Evolutionary conservation across 768 basidiomycete genomes (phyloP).

Genomic region (Collybiopsis confluens): DNA sequence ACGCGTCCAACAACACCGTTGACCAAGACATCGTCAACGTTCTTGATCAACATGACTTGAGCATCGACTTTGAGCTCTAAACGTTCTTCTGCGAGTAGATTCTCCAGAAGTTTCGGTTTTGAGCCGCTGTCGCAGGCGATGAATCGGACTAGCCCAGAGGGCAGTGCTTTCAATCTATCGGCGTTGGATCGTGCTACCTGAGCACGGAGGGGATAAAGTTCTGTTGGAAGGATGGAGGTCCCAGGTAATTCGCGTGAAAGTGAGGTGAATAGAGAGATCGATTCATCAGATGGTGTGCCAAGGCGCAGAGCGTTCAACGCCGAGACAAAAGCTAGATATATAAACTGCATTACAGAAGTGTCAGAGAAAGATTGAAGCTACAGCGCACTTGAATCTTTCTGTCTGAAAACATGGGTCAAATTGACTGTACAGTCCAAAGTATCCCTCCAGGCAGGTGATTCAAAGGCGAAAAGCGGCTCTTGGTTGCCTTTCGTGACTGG

Average conservation of each 20-base stretch:
- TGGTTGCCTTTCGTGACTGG: constrained; percentile 55
- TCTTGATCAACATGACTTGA: constrained; percentile 68
- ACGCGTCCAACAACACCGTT: constrained; percentile 77
- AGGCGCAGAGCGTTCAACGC: constrained; percentile 75
- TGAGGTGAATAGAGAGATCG: constrained; percentile 20
- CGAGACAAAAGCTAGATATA: constrained; percentile 58
- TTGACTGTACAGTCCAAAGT: constrained; percentile 58
- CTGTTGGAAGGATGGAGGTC: constrained; percentile 36
- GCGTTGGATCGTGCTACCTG: constrained; percentile 68
- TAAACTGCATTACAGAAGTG: not conserved
- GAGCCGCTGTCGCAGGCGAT: constrained; percentile 48
- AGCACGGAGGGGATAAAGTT: constrained; percentile 60
- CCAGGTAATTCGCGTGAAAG: constrained; percentile 14
- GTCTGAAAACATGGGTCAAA: constrained; percentile 70
- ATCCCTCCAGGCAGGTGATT: constrained; percentile 60
- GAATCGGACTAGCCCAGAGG: constrained; percentile 38
- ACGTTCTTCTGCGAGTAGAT: constrained; percentile 54
- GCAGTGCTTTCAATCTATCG: constrained; percentile 45
- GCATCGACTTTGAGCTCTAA: constrained; percentile 56
- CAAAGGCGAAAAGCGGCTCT: constrained; percentile 65
- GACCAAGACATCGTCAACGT: constrained; percentile 68
- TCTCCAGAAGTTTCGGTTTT: constrained; percentile 47
- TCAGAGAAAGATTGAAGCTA: not conserved
- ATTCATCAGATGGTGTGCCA: constrained; percentile 31
- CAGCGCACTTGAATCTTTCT: constrained; percentile 61